A percentile compares a stretch with the other conserved stretches of the same genome.
These are phyloP conservation scores for Epithele typhae DNA, from an alignment of 768 basidiomycete genomes.

Conservation along the genomic window DNA sequence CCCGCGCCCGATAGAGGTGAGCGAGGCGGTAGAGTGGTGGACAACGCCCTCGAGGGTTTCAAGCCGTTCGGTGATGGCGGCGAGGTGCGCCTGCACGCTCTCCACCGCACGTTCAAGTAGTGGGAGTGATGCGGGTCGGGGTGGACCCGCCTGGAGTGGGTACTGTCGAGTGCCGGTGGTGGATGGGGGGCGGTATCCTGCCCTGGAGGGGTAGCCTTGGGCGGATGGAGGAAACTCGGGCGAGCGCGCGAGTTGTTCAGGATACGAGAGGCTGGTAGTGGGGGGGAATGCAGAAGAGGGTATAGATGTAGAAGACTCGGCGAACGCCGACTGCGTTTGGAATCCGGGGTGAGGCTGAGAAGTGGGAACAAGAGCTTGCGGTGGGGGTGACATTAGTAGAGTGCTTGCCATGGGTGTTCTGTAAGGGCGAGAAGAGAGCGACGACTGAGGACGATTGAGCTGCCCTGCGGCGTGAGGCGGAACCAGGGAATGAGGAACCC, in stretches of 20 bases:
- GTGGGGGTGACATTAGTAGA: slow-evolving; percentile 42
- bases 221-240: slow-evolving; percentile 9
- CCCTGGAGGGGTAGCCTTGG: slow-evolving; percentile 4
- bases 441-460: slow-evolving; percentile 64
- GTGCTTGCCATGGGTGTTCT: slow-evolving; percentile 68
- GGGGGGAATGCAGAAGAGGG: slow-evolving; percentile 33
- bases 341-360: slow-evolving; percentile 71
- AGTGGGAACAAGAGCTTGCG: slow-evolving; percentile 47
- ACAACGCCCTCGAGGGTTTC: slow-evolving; percentile 46
- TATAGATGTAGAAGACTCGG: slow-evolving; percentile 39
- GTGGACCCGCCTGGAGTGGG: slow-evolving; percentile 3
- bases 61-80: slow-evolving; percentile 72
- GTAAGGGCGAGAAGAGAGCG: slow-evolving; percentile 71
- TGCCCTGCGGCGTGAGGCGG: slow-evolving; percentile 32
- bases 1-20: slow-evolving; percentile 25
- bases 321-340: slow-evolving; percentile 71
- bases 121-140: slow-evolving; percentile 24
- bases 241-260: slow-evolving; percentile 10
- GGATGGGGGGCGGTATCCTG: slow-evolving; percentile 7
- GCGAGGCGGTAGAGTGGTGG: slow-evolving; percentile 27
- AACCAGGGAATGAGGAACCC: slow-evolving; percentile 32
- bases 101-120: slow-evolving; percentile 75
- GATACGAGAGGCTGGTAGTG: slow-evolving; percentile 17
- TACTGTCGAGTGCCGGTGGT: slow-evolving; percentile 19
- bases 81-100: slow-evolving; percentile 75